phyloP scores from a whole-genome alignment of 192 early-diverging fungal genomes.

The Podila verticillata region DNA sequence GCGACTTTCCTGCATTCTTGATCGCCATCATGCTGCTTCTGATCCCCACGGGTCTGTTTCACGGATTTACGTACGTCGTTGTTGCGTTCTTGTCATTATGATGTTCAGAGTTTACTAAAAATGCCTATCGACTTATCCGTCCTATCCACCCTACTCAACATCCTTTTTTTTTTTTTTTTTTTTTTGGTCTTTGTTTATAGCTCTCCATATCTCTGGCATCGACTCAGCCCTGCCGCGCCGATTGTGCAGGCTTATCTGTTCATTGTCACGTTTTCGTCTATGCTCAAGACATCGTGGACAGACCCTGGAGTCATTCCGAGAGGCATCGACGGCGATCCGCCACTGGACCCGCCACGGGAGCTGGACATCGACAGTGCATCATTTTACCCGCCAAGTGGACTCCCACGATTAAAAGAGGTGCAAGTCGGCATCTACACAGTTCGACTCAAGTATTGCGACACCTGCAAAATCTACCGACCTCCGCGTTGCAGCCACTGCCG shows the following conservation, averaged over 20 bases:
- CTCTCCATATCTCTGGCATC: conserved; percentile 71
- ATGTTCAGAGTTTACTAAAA: neutral
- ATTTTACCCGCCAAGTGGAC: conserved; percentile 47
- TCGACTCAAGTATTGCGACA: conserved; percentile 89
- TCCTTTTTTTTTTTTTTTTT: neutral
- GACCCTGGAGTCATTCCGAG: conserved; percentile 81
- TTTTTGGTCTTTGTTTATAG: conserved; percentile 41
- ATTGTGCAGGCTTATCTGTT: conserved; percentile 76
- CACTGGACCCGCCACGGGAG: conserved; percentile 62
- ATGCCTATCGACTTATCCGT: too few relatives aligned
- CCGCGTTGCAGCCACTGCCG: conserved; percentile 89
- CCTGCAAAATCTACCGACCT: conserved; percentile 89
- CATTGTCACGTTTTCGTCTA: conserved; percentile 67
- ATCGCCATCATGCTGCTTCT: conserved; percentile 66
- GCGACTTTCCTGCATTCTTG: conserved; percentile 67
- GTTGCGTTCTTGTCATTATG: neutral
- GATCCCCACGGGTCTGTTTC: conserved; percentile 68
- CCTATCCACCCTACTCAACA: too few relatives aligned
- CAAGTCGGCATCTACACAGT: conserved; percentile 68
- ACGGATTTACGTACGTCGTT: conserved; percentile 60
- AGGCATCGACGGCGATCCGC: conserved; percentile 68
- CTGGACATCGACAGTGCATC: conserved; percentile 44
- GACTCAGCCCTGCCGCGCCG: conserved; percentile 67
- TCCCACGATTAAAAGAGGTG: conserved; percentile 64
- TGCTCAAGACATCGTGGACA: conserved; percentile 80